Percentiles rank a stretch among this genome's conserved stretches.
phyloP scores from a whole-genome alignment of 352 stramenopile genomes.

The Aphanomyces cochlioides region DNA sequence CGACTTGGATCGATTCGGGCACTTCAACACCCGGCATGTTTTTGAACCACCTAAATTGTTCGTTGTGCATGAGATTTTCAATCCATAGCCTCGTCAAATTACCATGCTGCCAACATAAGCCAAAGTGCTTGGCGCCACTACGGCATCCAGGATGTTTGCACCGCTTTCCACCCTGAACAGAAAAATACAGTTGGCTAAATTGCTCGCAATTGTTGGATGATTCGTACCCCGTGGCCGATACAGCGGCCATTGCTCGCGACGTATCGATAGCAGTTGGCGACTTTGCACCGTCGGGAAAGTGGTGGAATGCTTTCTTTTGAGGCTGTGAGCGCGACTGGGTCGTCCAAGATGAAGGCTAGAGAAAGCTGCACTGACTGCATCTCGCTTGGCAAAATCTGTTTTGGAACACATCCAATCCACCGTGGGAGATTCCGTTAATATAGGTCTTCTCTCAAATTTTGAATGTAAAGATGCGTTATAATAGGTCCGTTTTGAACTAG shows the following conservation, averaged over 20 bases:
- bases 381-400: too few species aligned
- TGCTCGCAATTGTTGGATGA: too few species aligned
- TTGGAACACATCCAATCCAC: too few species aligned
- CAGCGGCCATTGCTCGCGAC: background rate
- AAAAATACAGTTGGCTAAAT: too few species aligned
- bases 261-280: background rate
- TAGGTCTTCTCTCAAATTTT: too few species aligned
- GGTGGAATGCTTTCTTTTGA: too few species aligned
- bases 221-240: background rate
- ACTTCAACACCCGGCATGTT: background rate
- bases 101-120: constrained; percentile 68
- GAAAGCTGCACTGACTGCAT: too few species aligned
- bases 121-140: constrained; percentile 66
- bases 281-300: background rate
- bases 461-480: too few species aligned
- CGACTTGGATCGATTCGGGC: background rate
- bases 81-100: constrained; percentile 26
- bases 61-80: background rate
- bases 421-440: too few species aligned
- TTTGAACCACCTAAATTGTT: background rate
- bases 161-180: constrained; percentile 43
- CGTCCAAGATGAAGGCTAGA: too few species aligned
- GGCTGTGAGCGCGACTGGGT: too few species aligned
- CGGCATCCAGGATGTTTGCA: constrained; percentile 62
- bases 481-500: background rate